Conservation (phyloP, 2,329 filamentous ascomycete species). For the Aureobasidium musti region DNA sequence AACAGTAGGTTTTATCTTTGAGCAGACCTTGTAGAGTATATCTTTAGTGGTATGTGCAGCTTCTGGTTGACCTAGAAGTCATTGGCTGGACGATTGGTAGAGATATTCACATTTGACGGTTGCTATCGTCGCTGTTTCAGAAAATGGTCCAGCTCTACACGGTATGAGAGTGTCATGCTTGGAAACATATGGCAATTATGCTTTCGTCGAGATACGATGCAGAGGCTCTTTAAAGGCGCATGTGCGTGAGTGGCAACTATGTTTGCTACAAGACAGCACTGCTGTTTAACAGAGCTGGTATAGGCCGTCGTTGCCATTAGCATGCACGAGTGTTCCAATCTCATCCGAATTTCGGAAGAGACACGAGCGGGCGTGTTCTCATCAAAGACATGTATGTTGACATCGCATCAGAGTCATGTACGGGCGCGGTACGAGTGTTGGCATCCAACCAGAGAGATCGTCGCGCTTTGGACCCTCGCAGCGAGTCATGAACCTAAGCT, state of each 20-base stretch:
- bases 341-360: neutral
- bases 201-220: neutral
- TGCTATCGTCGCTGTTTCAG: neutral
- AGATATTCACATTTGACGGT: neutral
- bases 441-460: neutral
- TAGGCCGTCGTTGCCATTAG: neutral
- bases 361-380: too few species aligned
- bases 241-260: neutral
- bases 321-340: neutral
- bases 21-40: too few species aligned
- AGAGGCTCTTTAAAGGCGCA: neutral
- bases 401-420: neutral
- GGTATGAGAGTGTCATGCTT: too few species aligned
- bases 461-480: neutral
- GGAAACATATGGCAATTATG: neutral
- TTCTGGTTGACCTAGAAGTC: neutral
- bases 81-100: neutral
- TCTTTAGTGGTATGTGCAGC: neutral
- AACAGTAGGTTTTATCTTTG: too few species aligned
- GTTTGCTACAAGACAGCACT: too few species aligned
- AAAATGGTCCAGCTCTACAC: neutral
- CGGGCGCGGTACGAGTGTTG: neutral
- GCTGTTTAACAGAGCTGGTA: neutral
- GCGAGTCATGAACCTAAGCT: neutral
- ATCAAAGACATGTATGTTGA: too few species aligned